Evolutionary conservation across 2,329 filamentous ascomycete species (phyloP), one percentile per base, ranked within the genome.

Genomic region (Botrytis medusae): DNA sequence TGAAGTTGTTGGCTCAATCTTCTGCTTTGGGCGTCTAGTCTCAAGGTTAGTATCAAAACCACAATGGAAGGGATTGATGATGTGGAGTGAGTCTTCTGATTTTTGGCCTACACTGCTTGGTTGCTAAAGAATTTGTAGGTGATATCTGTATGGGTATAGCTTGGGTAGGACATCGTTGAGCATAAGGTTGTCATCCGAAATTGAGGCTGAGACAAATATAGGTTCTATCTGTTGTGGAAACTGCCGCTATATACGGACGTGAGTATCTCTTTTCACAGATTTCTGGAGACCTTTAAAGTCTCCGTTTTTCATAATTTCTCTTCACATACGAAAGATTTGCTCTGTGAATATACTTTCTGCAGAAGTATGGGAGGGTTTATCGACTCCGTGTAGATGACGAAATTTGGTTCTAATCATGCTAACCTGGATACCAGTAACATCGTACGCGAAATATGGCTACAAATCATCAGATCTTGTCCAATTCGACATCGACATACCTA

Each of bases 371-470:
- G 46, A 29, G 9, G n/a, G n/a, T 10, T 32, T 29, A 22, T 64
- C 61, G 22, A 40, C 40, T 32, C n/a, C 18, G 18, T 64, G 14
- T 46, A 40, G 8, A 22, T 20, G 40, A 46, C 18, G 61, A 42
- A 44, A 8, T 29, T 44, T 22, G 32, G 12, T 65, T 40, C 14
- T 29, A 48, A 65, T 25, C 20, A 54, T 14, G 32, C 68, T 72
- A 60, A 72, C n/a, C 18, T 42, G 25, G 57, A 29, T 16, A 25
- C 32, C 12, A 77, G 75, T 77, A 16, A 77, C 76, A 25, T 59
- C 72, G 25, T 72, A 73, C 29, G 76, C 72, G 18, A 75, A 76
- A 46, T 74, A 74, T 44, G 76, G 76, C 42, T 77, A 77, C 54
- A 75, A 75, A 59, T 34, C 25, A 29, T 48, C 42, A 20, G 76